Conservation (phyloP, 345 rosid genomes). For the Excoecaria agallocha region DNA sequence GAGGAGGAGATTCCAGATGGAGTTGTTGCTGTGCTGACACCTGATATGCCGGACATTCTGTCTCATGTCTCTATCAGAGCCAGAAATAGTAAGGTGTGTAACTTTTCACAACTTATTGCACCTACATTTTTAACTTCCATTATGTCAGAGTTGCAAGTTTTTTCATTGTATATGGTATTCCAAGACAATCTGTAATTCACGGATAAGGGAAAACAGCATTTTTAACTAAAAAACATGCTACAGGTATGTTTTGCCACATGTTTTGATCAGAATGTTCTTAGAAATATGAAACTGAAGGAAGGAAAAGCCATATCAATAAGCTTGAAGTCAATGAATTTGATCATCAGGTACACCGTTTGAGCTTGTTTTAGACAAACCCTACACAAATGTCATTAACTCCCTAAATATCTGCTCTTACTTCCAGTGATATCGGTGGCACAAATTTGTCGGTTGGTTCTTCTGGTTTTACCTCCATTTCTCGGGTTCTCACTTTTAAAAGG, state of each 20-base stretch:
- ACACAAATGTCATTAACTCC: neutral
- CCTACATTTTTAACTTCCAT: neutral
- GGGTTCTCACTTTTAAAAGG: slow-evolving; percentile 22
- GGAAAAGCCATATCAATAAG: slow-evolving; percentile 34
- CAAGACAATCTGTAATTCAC: slow-evolving; percentile 3
- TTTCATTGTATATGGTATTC: slow-evolving; percentile 5
- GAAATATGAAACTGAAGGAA: slow-evolving; percentile 37
- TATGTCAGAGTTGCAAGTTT: neutral
- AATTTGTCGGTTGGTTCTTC: slow-evolving; percentile 24
- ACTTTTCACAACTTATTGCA: neutral
- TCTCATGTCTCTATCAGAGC: slow-evolving; percentile 48
- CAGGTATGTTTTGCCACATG: slow-evolving; percentile 50
- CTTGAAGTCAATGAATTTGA: slow-evolving; percentile 31
- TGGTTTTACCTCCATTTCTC: slow-evolving; percentile 23
- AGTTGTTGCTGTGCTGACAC: slow-evolving; percentile 45
- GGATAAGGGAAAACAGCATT: slow-evolving; percentile 5
- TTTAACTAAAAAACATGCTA: slow-evolving; percentile 1
- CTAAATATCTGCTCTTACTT: slow-evolving; percentile 11
- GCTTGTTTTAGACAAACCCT: slow-evolving; percentile 1
- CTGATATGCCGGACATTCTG: slow-evolving; percentile 41
- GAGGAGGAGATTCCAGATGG: slow-evolving; percentile 48
- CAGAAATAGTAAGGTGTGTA: slow-evolving; percentile 37
- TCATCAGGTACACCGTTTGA: slow-evolving; percentile 23
- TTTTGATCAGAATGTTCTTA: slow-evolving; percentile 36
- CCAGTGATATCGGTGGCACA: slow-evolving; percentile 32